Conservation (phyloP, 192 early-diverging fungal species). For the Entomortierella lignicola region DNA sequence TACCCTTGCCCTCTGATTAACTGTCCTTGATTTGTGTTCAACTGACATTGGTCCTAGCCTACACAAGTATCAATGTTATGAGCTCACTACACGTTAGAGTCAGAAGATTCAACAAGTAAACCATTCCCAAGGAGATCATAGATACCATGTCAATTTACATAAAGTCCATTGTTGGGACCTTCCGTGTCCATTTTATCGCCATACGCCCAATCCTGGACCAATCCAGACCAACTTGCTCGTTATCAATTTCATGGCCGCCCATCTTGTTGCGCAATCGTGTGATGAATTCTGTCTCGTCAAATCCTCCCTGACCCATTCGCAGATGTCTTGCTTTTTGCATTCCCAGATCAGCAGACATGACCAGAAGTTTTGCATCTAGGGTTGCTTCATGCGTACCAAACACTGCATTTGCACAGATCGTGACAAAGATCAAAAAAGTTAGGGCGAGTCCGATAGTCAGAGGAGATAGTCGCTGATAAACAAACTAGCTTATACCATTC, state of each 20-base stretch:
- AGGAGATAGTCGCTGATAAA: no score
- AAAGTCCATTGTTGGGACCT: conserved; percentile 79
- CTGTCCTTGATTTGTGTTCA: conserved; percentile 63
- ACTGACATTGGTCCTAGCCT: conserved; percentile 79
- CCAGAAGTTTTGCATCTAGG: conserved; percentile 86
- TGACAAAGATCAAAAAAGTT: no score
- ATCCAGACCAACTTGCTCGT: conserved; percentile 53
- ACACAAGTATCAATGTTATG: background rate
- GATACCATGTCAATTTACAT: conserved; percentile 68
- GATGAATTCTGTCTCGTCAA: conserved; percentile 84
- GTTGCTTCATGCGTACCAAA: conserved; percentile 86
- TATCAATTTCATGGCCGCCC: conserved; percentile 66
- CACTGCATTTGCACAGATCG: conserved; percentile 57
- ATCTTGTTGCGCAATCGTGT: conserved; percentile 66
- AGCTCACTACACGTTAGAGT: background rate
- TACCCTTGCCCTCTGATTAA: conserved; percentile 30
- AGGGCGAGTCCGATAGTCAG: no score
- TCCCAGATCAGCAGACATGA: conserved; percentile 78
- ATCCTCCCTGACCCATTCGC: conserved; percentile 76
- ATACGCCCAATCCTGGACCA: conserved; percentile 72
- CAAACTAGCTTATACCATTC: conserved; percentile 46
- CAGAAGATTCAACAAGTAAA: background rate
- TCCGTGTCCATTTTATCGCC: conserved; percentile 63
- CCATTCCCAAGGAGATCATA: no score
- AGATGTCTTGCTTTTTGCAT: conserved; percentile 83